Percentiles rank a stretch among this genome's conserved stretches.
Conservation (phyloP, 371 early-diverging fungal genomes). For the Mucor irregularis region DNA sequence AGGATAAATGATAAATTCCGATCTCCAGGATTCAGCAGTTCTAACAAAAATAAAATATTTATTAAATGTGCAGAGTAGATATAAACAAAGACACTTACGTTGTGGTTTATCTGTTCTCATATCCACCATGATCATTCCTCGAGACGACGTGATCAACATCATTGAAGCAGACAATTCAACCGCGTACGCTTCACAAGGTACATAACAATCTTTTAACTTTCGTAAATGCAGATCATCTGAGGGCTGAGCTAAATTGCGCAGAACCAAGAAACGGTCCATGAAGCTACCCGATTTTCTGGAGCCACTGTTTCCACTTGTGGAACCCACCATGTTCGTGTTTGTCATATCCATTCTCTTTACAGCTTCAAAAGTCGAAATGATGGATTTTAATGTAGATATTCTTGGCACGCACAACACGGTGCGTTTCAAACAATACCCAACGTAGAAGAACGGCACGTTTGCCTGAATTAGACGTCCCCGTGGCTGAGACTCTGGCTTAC, state of each 20-base stretch:
- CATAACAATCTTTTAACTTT: conserved; percentile 41
- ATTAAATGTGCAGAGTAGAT: background rate
- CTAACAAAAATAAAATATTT: conserved; percentile 15
- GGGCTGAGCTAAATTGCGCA: background rate
- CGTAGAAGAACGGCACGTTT: conserved; percentile 44
- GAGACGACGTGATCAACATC: conserved; percentile 46
- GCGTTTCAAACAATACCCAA: conserved; percentile 34
- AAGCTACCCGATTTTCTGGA: background rate
- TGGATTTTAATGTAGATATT: conserved; percentile 35
- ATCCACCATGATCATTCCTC: conserved; percentile 46
- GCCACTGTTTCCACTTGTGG: background rate
- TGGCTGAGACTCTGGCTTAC: conserved; percentile 34
- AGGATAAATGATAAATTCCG: conserved; percentile 37
- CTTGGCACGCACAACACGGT: conserved; percentile 44
- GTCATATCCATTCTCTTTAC: conserved; percentile 13
- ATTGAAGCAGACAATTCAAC: conserved; percentile 38
- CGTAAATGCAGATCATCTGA: conserved; percentile 27
- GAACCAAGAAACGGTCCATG: background rate
- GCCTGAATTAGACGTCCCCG: conserved; percentile 32
- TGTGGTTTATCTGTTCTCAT: conserved; percentile 46
- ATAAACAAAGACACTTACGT: conserved; percentile 39
- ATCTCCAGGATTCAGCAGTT: conserved; percentile 42
- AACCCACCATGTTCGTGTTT: background rate
- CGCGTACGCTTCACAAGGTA: conserved; percentile 46
- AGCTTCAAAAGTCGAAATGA: conserved; percentile 33